Conservation (phyloP, 2,329 filamentous ascomycete genomes). For the Biscogniauxia sp. region DNA sequence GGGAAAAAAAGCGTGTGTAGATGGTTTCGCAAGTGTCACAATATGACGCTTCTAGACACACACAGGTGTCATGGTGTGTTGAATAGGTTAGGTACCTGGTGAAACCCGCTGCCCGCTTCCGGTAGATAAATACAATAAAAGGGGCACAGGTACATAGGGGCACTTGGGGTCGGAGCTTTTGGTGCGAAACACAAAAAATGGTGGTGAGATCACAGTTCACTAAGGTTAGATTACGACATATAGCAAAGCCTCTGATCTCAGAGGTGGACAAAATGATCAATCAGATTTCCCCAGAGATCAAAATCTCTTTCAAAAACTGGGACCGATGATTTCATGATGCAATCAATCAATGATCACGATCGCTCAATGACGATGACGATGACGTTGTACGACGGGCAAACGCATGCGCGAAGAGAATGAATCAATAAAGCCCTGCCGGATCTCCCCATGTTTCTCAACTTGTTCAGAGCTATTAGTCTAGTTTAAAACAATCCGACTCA, state of each 20-base stretch:
- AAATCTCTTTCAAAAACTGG: slow-evolving; percentile 16
- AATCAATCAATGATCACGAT: slow-evolving; percentile 17
- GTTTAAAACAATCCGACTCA: too few relatives aligned
- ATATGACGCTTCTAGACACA: too few relatives aligned
- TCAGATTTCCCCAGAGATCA: background rate
- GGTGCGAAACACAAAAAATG: background rate
- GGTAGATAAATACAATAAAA: too few relatives aligned
- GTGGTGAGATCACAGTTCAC: background rate
- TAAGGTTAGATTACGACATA: background rate
- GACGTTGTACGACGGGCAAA: slow-evolving; percentile 7
- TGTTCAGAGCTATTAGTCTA: too few relatives aligned
- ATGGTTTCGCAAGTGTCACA: too few relatives aligned
- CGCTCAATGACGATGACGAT: slow-evolving; percentile 20
- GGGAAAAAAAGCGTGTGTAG: too few relatives aligned
- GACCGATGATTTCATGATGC: slow-evolving; percentile 29
- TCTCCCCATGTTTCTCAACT: too few relatives aligned
- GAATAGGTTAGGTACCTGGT: too few relatives aligned
- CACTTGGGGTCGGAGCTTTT: background rate
- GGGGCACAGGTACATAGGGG: too few relatives aligned
- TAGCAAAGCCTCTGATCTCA: slow-evolving; percentile 3
- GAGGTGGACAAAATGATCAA: slow-evolving; percentile 4
- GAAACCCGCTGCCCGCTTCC: too few relatives aligned
- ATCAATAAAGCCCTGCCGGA: too few relatives aligned
- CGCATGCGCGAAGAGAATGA: background rate
- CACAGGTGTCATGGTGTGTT: too few relatives aligned